Evolutionary conservation across 805 yeast genomes (phyloP).

Genomic region (Wickerhamiella kazuoi): DNA sequence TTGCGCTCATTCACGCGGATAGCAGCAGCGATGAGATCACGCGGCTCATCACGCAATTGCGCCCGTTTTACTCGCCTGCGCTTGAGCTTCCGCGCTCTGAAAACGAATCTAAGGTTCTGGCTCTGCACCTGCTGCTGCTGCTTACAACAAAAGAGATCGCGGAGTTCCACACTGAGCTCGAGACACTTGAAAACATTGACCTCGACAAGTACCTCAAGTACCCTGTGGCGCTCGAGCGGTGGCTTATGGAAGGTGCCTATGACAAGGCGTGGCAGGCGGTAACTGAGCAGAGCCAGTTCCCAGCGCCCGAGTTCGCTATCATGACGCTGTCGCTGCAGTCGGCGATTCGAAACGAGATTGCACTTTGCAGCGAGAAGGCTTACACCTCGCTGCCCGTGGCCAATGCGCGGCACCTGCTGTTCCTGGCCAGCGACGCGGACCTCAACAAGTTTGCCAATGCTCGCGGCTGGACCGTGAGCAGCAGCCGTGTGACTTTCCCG

Average conservation of each 20-base stretch:
- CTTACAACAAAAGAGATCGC: slow-evolving; percentile 73
- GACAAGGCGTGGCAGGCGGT: slow-evolving; percentile 74
- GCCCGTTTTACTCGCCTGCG: slow-evolving; percentile 47
- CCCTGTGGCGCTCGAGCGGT: slow-evolving; percentile 77
- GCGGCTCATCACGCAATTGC: slow-evolving; percentile 53
- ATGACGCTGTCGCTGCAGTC: slow-evolving; percentile 58
- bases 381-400: slow-evolving; percentile 60
- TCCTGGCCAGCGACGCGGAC: slow-evolving; percentile 41
- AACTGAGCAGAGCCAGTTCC: slow-evolving; percentile 32
- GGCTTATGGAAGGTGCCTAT: slow-evolving; percentile 93
- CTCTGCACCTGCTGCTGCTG: slow-evolving; percentile 57
- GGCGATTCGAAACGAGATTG: slow-evolving; percentile 75
- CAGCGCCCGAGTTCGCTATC: slow-evolving; percentile 56
- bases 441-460: slow-evolving; percentile 34
- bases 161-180: slow-evolving; percentile 79
- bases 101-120: slow-evolving; percentile 54
- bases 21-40: slow-evolving; percentile 46
- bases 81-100: slow-evolving; percentile 29
- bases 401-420: slow-evolving; percentile 67
- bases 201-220: slow-evolving; percentile 55
- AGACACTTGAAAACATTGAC: slow-evolving; percentile 46
- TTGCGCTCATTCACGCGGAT: slow-evolving; percentile 48
- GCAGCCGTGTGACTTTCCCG: slow-evolving; percentile 25
- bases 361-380: slow-evolving; percentile 63
- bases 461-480: slow-evolving; percentile 43